Percentiles rank a stretch among this genome's conserved stretches.
Conservation (phyloP, 495 filamentous ascomycete genomes). For the Thermothielavioides terrestris region DNA sequence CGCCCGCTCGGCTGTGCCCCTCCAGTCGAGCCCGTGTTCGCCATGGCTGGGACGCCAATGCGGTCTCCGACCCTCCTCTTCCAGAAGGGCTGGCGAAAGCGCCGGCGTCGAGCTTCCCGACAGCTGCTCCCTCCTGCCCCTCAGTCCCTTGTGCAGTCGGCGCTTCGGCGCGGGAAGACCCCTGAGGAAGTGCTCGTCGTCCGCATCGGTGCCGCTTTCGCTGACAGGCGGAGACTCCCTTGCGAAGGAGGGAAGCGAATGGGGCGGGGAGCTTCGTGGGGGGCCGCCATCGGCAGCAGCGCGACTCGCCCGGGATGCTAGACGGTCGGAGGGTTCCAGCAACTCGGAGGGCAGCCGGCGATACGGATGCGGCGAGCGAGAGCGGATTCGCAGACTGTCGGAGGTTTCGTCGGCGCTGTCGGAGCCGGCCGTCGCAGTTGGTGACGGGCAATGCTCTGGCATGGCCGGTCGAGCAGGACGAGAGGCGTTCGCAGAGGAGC, state of each 20-base stretch:
- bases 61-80: constrained; percentile 41
- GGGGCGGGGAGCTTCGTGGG: no score
- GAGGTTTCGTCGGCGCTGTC: constrained; percentile 15
- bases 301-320: constrained; percentile 11
- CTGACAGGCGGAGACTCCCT: constrained; percentile 53
- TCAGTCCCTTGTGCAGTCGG: constrained; percentile 65
- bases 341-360: constrained; percentile 47
- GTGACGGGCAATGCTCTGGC: constrained; percentile 34
- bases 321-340: constrained; percentile 33
- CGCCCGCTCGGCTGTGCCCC: constrained; percentile 24
- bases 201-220: constrained; percentile 85
- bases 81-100: constrained; percentile 49
- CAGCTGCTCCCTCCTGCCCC: constrained; percentile 40
- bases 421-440: constrained; percentile 10
- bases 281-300: background rate
- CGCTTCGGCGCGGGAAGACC: constrained; percentile 68
- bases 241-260: constrained; percentile 17
- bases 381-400: constrained; percentile 42
- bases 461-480: constrained; percentile 17
- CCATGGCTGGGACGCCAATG: constrained; percentile 15
- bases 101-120: constrained; percentile 49
- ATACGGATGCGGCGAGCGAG: constrained; percentile 73
- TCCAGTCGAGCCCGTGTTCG: constrained; percentile 17
- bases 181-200: constrained; percentile 77
- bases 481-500: no score